Evolutionary conservation across 163 green algal species (phyloP), one percentile per base, ranked within the genome.

Genomic region (Prototheca cutis): DNA sequence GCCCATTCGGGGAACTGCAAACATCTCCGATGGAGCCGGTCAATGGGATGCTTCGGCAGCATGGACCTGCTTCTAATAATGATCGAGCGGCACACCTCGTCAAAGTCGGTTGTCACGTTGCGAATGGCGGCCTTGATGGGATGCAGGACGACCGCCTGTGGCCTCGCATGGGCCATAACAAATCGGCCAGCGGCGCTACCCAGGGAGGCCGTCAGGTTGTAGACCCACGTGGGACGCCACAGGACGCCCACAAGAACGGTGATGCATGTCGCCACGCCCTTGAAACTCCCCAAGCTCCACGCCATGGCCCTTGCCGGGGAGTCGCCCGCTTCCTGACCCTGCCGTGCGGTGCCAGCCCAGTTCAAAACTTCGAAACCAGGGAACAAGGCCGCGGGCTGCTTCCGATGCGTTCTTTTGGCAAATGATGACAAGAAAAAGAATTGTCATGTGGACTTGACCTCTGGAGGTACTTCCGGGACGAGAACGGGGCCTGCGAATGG

Each of bases 81-180:
- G 36, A 19, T 21, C 23, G n/a, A 47, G 21, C 25, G 6, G 32
- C 42, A 3, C 40, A 63, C 68, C 68, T 73, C 52, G 21, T 72
- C 53, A 48, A 62, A 75, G 24, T 75, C 67, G 42, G 24, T 53
- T 0, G 71, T 79, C 3, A 79, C 71, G n/a, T 79, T 79, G 33
- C 48, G 60, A 18, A 79, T 73, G 24, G 71, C 51, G 4, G 47
- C 48, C 25, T 47, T 62, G n/a, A 73, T 27, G 32, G 60, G 55
- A 47, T 66, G n/a, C 19, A 39, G 6, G 4, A 47, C 27, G 40
- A 51, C 13, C 21, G 34, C 7, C 57, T 29, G 34, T 6, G 23
- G n/a, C 8, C 34, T 19, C 45, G 31, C 45, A 33, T 15, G 49
- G 6, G 40, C 30, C n/a, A 56, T 30, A 4, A 53, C 10, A 18